phyloP scores from a whole-genome alignment of 441 rosid genomes.

The Euphorbia corollata region DNA sequence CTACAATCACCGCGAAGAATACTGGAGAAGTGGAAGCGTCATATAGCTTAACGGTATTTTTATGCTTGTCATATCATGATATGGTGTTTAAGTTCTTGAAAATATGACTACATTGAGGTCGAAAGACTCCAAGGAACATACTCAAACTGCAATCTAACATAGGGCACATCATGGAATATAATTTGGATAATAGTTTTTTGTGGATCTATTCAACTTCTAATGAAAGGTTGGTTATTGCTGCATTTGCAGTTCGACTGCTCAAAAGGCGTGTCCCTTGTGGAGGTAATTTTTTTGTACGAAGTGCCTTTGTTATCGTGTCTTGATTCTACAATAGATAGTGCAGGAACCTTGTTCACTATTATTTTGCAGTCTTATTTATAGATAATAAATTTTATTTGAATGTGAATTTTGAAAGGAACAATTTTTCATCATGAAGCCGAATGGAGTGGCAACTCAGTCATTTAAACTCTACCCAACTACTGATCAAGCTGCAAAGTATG shows the following conservation, averaged over 20 bases:
- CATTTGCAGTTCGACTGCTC: constrained; percentile 74
- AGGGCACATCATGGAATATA: neutral
- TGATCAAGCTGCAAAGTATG: constrained; percentile 73
- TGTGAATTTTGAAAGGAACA: constrained; percentile 54
- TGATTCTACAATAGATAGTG: neutral
- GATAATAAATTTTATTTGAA: neutral
- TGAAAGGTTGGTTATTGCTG: constrained; percentile 17
- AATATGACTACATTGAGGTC: constrained; percentile 4
- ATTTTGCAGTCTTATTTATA: neutral
- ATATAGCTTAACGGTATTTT: constrained; percentile 73
- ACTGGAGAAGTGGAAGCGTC: constrained; percentile 91
- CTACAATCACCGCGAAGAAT: constrained; percentile 59
- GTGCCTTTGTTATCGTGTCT: neutral
- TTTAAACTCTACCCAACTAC: constrained; percentile 71
- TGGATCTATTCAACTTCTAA: neutral
- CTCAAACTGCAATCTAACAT: neutral
- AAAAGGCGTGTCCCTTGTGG: constrained; percentile 61
- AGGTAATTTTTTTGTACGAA: constrained; percentile 35
- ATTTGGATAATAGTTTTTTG: neutral
- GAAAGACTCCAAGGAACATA: neutral
- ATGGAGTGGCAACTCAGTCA: constrained; percentile 45
- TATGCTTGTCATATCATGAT: constrained; percentile 7
- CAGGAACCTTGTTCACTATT: neutral
- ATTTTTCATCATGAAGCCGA: constrained; percentile 78
- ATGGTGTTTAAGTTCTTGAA: neutral